Percentiles rank a stretch among this genome's conserved stretches.
These are phyloP conservation scores for Cryphonectria parasitica DNA, from an alignment of 2,329 filamentous ascomycete species.

Conservation along the genomic window DNA sequence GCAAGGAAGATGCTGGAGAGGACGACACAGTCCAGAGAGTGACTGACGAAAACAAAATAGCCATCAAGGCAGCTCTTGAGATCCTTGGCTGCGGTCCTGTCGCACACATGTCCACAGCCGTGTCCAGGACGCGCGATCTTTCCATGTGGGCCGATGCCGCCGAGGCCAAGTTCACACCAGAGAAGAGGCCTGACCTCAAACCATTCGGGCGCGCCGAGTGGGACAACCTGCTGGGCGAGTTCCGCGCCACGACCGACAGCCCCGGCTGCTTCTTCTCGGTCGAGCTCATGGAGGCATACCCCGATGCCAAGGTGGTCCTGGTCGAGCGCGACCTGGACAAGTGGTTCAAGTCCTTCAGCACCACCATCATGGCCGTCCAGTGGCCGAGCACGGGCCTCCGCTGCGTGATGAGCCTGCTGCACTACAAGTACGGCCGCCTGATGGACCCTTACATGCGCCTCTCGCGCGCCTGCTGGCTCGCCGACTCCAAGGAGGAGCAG, in stretches of 20 bases:
- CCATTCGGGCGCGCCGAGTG: slow-evolving; percentile 23
- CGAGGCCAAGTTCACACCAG: slow-evolving; percentile 25
- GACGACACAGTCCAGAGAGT: neutral
- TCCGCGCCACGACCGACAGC: slow-evolving; percentile 22
- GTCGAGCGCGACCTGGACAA: slow-evolving; percentile 39
- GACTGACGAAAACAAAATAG: neutral
- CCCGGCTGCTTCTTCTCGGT: slow-evolving; percentile 27
- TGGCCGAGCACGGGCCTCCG: slow-evolving; percentile 21
- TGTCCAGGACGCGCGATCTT: slow-evolving; percentile 23
- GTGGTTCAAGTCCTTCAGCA: slow-evolving; percentile 37
- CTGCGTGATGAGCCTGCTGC: slow-evolving; percentile 17
- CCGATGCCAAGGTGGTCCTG: slow-evolving; percentile 48
- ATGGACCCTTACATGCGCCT: slow-evolving; percentile 24
- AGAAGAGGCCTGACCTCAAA: slow-evolving; percentile 18
- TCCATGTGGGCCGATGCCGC: slow-evolving; percentile 23
- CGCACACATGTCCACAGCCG: slow-evolving; percentile 25
- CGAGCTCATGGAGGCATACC: slow-evolving; percentile 48
- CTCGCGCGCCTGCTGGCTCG: slow-evolving; percentile 12
- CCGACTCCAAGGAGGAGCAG: slow-evolving; percentile 23
- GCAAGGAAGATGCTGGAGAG: neutral
- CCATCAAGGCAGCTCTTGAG: slow-evolving; percentile 24
- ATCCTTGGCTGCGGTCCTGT: slow-evolving; percentile 23
- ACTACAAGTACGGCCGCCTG: slow-evolving; percentile 22
- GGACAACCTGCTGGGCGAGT: slow-evolving; percentile 26
- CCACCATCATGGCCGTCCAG: slow-evolving; percentile 25